Percentiles rank a stretch among this genome's conserved stretches.
Evolutionary conservation across 768 basidiomycete genomes (phyloP).

Genomic region (Glaciozyma antarctica): DNA sequence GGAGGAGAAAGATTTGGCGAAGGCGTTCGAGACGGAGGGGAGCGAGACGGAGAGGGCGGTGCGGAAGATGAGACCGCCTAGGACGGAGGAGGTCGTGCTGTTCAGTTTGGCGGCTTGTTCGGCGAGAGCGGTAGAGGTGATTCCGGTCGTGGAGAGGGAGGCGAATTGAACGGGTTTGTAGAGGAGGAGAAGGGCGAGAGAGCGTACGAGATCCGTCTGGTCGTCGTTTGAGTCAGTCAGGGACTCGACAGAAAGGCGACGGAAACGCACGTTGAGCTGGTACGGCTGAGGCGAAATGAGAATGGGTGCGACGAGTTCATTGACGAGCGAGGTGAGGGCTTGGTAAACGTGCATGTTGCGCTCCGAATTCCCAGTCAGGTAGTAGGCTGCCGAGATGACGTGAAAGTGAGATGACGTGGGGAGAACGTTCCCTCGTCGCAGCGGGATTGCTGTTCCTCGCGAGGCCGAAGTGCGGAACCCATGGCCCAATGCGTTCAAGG

Average conservation of each 20-base stretch:
- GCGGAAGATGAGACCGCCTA: neutral
- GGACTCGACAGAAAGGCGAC: neutral
- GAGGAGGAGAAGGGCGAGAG: neutral
- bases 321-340: constrained; percentile 2
- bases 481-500: neutral
- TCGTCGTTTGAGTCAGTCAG: too few relatives aligned
- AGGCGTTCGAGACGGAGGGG: neutral
- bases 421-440: constrained; percentile 3
- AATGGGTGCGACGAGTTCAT: constrained; percentile 1
- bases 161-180: constrained; percentile 6
- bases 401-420: constrained; percentile 17
- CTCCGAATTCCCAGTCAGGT: neutral
- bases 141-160: neutral
- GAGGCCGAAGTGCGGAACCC: neutral
- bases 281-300: neutral
- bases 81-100: neutral
- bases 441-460: neutral
- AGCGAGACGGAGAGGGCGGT: neutral
- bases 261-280: neutral
- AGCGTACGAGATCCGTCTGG: neutral
- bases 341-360: neutral
- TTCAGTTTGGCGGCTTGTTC: constrained; percentile 5
- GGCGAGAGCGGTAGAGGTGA: neutral
- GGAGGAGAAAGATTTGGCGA: neutral
- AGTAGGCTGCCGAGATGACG: constrained; percentile 6